Evolutionary conservation across 108 stramenopile genomes (phyloP), one percentile per base, ranked within the genome.

Genomic region (Pseudonitzschia pungens): DNA sequence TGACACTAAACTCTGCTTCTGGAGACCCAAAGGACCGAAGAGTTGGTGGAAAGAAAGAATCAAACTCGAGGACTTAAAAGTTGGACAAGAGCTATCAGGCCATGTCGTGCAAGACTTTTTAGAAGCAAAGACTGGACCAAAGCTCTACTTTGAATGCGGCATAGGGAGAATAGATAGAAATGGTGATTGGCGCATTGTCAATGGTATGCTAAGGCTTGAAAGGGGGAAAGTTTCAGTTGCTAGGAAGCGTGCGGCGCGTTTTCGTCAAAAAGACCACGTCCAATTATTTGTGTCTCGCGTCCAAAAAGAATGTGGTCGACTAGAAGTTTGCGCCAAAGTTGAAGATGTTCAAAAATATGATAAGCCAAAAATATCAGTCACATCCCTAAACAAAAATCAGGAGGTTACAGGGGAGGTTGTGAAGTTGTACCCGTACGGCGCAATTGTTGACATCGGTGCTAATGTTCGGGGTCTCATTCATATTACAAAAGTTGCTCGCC

Each of bases 401-500:
- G 73, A 79, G 60, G 58, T 93, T 16, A 57, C 50, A 12, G 92
- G 92, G 15, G 69, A 62, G 22, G 83, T 93, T 21, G 70, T 68
- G 40, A 75, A 80, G 18, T 69, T 93, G 14, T 72, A 73, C n/a
- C 81, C 83, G 0, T 93, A 87, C 71, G 92, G 92, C 21, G 86
- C 82, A 2, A 78, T 90, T 4, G 74, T 93, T 45, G 87, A 90
- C 76, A 85, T 93, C 9, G 89, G 88, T 70, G 92, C 89, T 9
- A 90, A 90, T 83, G 80, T 89, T 71, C 79, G 74, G 32, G 92
- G 92, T 29, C 68, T 93, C 59, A 59, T 93, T 28, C 92, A 93
- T 71, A 90, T 93, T 0, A 73, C 53, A 57, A 87, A 75, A 65
- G 86, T 93, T 33, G 86, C 87, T 7, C 74, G 80, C 44, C 58